These are phyloP conservation scores for Allium cepa DNA, from an alignment of 106 monocot genomes.

Conservation along the genomic window DNA sequence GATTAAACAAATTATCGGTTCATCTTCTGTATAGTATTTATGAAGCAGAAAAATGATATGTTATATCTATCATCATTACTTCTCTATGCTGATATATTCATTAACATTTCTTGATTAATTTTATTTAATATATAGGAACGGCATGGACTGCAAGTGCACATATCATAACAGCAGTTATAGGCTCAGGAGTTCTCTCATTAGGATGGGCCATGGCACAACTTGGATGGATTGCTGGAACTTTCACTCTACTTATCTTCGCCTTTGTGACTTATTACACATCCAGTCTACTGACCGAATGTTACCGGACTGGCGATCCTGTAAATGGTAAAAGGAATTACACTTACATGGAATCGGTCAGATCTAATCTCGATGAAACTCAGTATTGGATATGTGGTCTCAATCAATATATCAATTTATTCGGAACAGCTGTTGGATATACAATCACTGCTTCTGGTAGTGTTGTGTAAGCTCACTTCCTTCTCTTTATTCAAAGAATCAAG, in stretches of 20 bases:
- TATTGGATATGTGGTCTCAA: constrained; percentile 39
- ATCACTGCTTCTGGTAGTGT: constrained; percentile 66
- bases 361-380: constrained; percentile 9
- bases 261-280: constrained; percentile 16
- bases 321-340: constrained; percentile 19
- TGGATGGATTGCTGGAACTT: constrained; percentile 15
- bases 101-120: too few species aligned
- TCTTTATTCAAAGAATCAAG: background rate
- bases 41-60: too few species aligned
- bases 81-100: too few species aligned
- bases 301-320: constrained; percentile 11
- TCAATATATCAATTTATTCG: constrained; percentile 65
- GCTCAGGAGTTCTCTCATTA: constrained; percentile 40
- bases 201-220: constrained; percentile 24
- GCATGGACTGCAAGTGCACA: constrained; percentile 68
- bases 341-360: constrained; percentile 16
- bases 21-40: too few species aligned
- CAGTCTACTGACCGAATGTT: constrained; percentile 21
- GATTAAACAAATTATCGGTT: too few species aligned
- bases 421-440: constrained; percentile 61
- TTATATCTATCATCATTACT: too few species aligned
- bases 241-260: constrained; percentile 9
- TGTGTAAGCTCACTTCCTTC: constrained; percentile 26
- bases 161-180: constrained; percentile 69
- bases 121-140: constrained; percentile 26